Base-by-base conservation (phyloP, 164 flowering plant species). In the Magnolia changhungtana region DNA sequence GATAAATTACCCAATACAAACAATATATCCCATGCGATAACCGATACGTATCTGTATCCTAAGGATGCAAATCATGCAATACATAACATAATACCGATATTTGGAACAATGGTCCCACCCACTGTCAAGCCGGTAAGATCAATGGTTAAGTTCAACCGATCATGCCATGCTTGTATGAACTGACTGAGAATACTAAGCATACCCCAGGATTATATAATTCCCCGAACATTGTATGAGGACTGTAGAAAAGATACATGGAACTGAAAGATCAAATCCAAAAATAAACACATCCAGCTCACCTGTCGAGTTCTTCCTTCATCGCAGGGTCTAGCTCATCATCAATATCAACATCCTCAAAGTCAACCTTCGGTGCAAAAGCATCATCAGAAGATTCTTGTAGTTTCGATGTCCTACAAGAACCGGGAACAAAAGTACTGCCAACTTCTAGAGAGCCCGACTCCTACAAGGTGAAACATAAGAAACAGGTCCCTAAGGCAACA, bases 251-350 rank as follows among this genome's bases (percentile, higher is more conserved):
- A 55, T 16, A 55, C 18, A 55, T 16, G 61, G 18, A 19, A 1
- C 18, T 14, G 16, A 58, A 18, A 8, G 49, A 67, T 52, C n/a
- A 51, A 2, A 11, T 51, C n/a, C 37, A 8, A 11, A 65, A 4
- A 65, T 16, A 5, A 45, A 70, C 52, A 13, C 20, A 4, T 24
- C 18, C 20, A 29, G 18, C 87, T 82, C 75, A 92, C 98, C 98
- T 92, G 79, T 94, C 98, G 78, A 92, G 84, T 77, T 92, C 82
- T 79, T 90, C 94, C 83, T 83, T 90, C 85, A 89, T 85, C 50
- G 86, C 92, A 65, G 98, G 98, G 83, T 94, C 98, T 55, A 92
- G 78, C 78, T 82, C 97, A 83, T 92, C 98, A 81, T 92, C 94
- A 74, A 85, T 77, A 75, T 89, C 94, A 52, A 77, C 83, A 81